Evolutionary conservation across 1,284 basidiomycete species (phyloP), one percentile per base, ranked within the genome.

Genomic region (Pyrrhoderma lamaoense): DNA sequence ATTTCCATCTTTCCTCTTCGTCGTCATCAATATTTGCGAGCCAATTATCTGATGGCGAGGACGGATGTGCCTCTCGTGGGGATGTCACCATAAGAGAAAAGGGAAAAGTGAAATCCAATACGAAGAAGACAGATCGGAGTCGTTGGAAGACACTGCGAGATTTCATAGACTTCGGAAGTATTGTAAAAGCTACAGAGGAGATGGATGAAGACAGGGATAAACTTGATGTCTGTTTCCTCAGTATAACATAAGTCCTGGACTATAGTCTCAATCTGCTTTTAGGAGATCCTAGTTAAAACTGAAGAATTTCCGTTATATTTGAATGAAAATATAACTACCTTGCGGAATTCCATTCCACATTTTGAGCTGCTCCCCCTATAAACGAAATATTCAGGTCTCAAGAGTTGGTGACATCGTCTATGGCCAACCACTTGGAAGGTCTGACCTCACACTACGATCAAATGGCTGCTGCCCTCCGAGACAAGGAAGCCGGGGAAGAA

Each of bases 61-160:
- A 65, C 62, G 35, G 25, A 3, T 19, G 34, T 25, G 46, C 11
- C 11, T 35, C 31, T 2, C 27, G 27, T 31, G 48, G 39, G n/a
- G 27, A 40, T 23, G 36, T 27, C 3, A 19, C 11, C 3, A 18
- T 40, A n/a, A 25, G 21, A 8, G 11, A 31, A 11, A 39, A 38
- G n/a, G 49, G 42, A 39, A 39, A 22, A 45, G 21, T 36, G 38
- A 53, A 49, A n/a, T 34, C 16, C 60, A 59, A 40, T 5, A 67
- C 59, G 52, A 48, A 59, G 35, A 58, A 61, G 14, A 59, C 63
- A 21, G 81, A 85, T 56, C 69, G 80, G 52, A 72, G 69, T 37
- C 71, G 68, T 42, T 90, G 88, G 87, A 90, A 88, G 71, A 85
- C 82, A 0, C 60, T 90, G 42, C 73, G 88, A 27, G 86, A 89